These are phyloP conservation scores for Eucommia ulmoides DNA, from an alignment of 257 asterid species.

Conservation along the genomic window DNA sequence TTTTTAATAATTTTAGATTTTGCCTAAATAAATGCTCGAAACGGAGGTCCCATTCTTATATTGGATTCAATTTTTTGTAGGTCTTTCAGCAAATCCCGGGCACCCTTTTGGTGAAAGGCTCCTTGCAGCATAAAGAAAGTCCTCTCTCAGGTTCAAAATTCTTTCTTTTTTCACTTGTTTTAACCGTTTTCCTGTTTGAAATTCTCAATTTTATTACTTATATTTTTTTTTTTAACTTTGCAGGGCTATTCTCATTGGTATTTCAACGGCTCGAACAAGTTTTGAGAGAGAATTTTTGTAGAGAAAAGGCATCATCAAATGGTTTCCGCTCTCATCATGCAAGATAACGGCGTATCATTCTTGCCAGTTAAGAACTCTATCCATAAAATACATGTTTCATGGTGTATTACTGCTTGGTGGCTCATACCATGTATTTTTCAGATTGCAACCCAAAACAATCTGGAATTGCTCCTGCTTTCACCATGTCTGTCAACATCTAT, in stretches of 20 bases:
- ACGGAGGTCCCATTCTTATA: no score
- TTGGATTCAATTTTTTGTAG: no score
- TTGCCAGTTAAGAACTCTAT: background rate
- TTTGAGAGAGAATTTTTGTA: constrained; percentile 31
- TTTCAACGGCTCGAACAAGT: constrained; percentile 46
- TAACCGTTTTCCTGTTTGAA: background rate
- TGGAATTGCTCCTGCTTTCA: constrained; percentile 49
- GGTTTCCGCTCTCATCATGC: constrained; percentile 10
- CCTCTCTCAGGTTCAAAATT: constrained; percentile 35
- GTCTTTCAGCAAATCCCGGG: constrained; percentile 92
- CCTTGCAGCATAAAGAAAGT: constrained; percentile 39
- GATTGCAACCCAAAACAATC: constrained; percentile 16
- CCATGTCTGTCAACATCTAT: constrained; percentile 38
- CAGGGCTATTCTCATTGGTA: constrained; percentile 41
- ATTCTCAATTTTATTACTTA: background rate
- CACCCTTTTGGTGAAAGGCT: constrained; percentile 60
- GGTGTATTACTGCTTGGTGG: background rate
- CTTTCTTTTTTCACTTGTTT: background rate
- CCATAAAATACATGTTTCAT: background rate
- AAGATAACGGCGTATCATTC: constrained; percentile 3
- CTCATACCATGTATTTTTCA: no score
- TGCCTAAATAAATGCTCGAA: no score
- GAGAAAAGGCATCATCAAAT: constrained; percentile 18
- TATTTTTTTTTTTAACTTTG: background rate
- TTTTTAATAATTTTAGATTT: no score